Evolutionary conservation across 768 basidiomycete species (phyloP), one percentile per base, ranked within the genome.

Genomic region (Sporobolomyces phaffii): DNA sequence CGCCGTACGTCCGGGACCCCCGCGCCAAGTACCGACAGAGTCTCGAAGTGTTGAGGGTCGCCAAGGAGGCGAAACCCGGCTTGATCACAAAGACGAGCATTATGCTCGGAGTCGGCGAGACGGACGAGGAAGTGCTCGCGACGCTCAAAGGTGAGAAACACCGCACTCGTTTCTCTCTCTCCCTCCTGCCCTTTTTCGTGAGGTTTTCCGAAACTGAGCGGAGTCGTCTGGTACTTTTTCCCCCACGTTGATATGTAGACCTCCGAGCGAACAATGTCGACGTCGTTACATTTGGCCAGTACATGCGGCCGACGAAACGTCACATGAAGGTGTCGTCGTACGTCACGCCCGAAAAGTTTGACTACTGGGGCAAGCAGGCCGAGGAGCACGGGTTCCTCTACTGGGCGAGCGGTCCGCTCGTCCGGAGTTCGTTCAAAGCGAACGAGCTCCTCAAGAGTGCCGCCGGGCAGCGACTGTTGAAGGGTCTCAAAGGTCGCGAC

Each of bases 311-410:
- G 10, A 97, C 96, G 13, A 98, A 98, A 78, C 84, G 87, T 33
- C 96, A 99, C 78, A 98, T 99, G 96, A 99, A 98, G 78, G 96
- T 99, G 14, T 88, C 91, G 72, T 88, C 91, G 34, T 99, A 99
- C 74, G 91, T 98, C 28, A 85, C 90, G 66, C 96, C 96, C 1
- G 83, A 85, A 6, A 93, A 98, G 76, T 99, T 98, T 73, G 88
- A 89, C 68, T 80, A 82, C 62, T 99, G 94, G 94, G 92, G 88
- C 76, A 80, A 84, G 73, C 81, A 88, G 15, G 94, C 96, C 10
- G 91, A 97, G 74, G 84, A 86, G 68, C 87, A 96, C 83, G 92
- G 94, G 44, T 99, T 99, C 83, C 76, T 97, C 49, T 99, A 99
- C 73, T 94, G 97, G 40, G 96, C 96, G 13, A 91, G 89, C 77